phyloP scores from a whole-genome alignment of 306 rosid species.

The Prunus mume region DNA sequence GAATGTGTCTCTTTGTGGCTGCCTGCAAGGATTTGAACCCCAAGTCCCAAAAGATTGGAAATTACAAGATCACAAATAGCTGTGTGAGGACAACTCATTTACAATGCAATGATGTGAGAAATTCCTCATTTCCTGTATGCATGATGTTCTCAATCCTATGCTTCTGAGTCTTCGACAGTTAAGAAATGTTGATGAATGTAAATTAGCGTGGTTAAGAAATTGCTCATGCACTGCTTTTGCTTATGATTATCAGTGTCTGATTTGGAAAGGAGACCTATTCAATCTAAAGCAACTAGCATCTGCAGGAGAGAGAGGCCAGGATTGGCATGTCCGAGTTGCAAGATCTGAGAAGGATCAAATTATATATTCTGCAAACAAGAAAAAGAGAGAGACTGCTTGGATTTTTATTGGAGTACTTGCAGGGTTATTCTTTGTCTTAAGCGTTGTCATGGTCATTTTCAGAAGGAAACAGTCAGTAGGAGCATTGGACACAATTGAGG shows the following conservation, averaged over 20 bases:
- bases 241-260: background rate
- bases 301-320: background rate
- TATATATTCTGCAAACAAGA: too few relatives aligned
- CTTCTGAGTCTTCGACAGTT: background rate
- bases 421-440: too few relatives aligned
- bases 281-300: background rate
- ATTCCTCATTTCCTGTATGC: background rate
- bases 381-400: too few relatives aligned
- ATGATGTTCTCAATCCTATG: background rate
- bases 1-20: background rate
- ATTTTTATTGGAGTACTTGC: too few relatives aligned
- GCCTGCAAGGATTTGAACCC: conserved; percentile 11
- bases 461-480: too few relatives aligned
- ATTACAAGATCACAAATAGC: background rate
- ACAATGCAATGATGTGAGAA: background rate
- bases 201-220: background rate
- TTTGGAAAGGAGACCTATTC: background rate
- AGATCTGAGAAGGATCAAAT: background rate
- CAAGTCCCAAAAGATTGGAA: background rate
- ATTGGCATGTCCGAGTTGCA: background rate
- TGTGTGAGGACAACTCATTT: background rate
- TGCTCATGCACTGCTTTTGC: conserved; percentile 14
- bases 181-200: conserved; percentile 2
- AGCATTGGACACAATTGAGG: too few relatives aligned
- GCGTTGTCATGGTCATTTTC: too few relatives aligned